A percentile compares a stretch with the other conserved stretches of the same genome.
phyloP scores from a whole-genome alignment of 805 yeast species.

The Naumovozyma baii region DNA sequence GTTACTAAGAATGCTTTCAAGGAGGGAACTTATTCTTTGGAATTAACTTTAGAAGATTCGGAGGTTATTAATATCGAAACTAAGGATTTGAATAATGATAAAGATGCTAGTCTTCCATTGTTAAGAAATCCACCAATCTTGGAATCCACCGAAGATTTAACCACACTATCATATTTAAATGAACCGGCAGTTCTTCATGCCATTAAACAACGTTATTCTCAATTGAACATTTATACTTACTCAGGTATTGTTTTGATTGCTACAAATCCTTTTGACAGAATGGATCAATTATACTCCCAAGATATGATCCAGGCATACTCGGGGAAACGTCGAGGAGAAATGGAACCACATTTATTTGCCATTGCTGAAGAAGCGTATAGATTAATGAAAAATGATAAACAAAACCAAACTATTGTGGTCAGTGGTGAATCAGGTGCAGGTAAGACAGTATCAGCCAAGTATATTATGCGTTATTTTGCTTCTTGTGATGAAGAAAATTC shows the following conservation, averaged over 20 bases:
- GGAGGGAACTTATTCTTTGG: conserved; percentile 39
- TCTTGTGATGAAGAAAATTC: conserved; percentile 58
- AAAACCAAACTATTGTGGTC: conserved; percentile 92
- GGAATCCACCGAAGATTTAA: conserved; percentile 91
- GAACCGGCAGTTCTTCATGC: conserved; percentile 97
- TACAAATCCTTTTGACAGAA: conserved; percentile 87
- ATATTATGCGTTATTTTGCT: conserved; percentile 95
- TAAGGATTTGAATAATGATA: conserved; percentile 20
- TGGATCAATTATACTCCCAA: conserved; percentile 82
- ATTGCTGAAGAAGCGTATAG: conserved; percentile 97
- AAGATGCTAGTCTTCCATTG: conserved; percentile 50
- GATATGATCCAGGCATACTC: conserved; percentile 93
- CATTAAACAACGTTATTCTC: conserved; percentile 78
- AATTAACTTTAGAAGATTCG: conserved; percentile 43
- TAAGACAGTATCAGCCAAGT: conserved; percentile 93
- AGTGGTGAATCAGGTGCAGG: conserved; percentile 99
- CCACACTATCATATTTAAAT: conserved; percentile 81
- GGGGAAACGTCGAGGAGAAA: conserved; percentile 85
- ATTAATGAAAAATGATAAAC: conserved; percentile 77
- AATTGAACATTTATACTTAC: conserved; percentile 85
- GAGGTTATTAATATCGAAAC: conserved; percentile 41
- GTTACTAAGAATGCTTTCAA: conserved; percentile 38
- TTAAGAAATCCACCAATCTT: conserved; percentile 84
- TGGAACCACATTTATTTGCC: conserved; percentile 94
- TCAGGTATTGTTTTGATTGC: conserved; percentile 96